These are phyloP conservation scores for Dunaliella primolecta DNA, from an alignment of 139 green algal species.

Conservation along the genomic window DNA sequence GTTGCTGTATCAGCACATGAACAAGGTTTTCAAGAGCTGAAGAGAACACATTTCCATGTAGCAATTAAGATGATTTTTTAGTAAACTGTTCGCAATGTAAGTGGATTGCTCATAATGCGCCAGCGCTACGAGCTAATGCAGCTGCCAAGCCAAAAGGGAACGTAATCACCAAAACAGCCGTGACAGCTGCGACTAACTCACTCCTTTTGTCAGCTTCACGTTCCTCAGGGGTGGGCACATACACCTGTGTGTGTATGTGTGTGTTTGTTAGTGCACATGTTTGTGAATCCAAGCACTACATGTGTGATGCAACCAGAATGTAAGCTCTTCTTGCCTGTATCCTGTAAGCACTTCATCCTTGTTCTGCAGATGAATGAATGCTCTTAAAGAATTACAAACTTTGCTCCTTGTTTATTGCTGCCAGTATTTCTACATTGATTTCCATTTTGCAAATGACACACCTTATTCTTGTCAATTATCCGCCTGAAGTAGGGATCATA, in stretches of 20 bases:
- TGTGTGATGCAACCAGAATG: not conserved
- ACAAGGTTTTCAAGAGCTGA: too few relatives aligned
- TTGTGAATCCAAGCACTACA: not conserved
- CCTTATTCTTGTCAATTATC: not conserved
- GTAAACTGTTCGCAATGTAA: too few relatives aligned
- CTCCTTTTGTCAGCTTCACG: not conserved
- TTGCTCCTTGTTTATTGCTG: too few relatives aligned
- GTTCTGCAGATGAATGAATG: not conserved
- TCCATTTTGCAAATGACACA: too few relatives aligned
- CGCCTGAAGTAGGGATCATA: not conserved
- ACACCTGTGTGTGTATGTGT: not conserved
- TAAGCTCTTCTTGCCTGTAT: not conserved
- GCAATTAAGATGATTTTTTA: too few relatives aligned
- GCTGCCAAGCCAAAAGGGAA: not conserved
- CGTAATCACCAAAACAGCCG: not conserved
- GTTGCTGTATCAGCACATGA: too few relatives aligned
- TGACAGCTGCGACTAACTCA: not conserved
- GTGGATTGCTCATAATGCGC: too few relatives aligned
- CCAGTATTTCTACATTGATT: too few relatives aligned
- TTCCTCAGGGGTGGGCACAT: not conserved
- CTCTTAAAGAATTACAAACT: not conserved
- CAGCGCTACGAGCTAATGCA: not conserved
- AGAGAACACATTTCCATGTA: too few relatives aligned
- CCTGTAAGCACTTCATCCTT: too few relatives aligned
- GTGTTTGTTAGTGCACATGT: not conserved